phyloP scores from a whole-genome alignment of 352 stramenopile species.

The Phytopythium sindhum region DNA sequence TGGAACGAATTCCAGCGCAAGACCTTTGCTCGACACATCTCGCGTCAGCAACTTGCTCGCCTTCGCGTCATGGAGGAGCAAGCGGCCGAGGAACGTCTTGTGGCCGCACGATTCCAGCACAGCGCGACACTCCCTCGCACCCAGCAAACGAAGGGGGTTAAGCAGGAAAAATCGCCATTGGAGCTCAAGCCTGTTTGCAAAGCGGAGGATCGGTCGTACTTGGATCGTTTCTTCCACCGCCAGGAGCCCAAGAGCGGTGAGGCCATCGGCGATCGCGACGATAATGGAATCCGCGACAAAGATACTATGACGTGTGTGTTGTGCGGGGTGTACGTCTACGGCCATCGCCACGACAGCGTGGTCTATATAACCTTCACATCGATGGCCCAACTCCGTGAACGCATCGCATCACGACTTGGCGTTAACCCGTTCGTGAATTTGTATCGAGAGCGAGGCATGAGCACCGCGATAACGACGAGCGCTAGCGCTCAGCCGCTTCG shows the following conservation, averaged over 20 bases:
- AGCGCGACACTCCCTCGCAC: neutral
- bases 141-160: neutral
- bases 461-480: neutral
- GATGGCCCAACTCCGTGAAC: slow-evolving; percentile 36
- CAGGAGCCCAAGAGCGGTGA: neutral
- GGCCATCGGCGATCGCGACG: neutral
- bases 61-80: slow-evolving; percentile 18
- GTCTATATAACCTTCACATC: slow-evolving; percentile 52
- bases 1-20: slow-evolving; percentile 54
- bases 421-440: slow-evolving; percentile 29
- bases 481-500: neutral
- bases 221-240: slow-evolving; percentile 22
- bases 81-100: slow-evolving; percentile 17
- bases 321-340: slow-evolving; percentile 55
- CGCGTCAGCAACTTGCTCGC: slow-evolving; percentile 43
- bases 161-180: neutral
- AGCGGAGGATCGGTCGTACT: slow-evolving; percentile 15
- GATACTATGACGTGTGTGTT: slow-evolving; percentile 17
- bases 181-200: neutral
- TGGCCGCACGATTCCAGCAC: slow-evolving; percentile 22
- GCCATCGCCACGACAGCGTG: slow-evolving; percentile 28
- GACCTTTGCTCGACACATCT: slow-evolving; percentile 56
- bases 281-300: too few species aligned
- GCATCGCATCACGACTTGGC: slow-evolving; percentile 22
- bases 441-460: slow-evolving; percentile 38